Evolutionary conservation across 306 rosid genomes (phyloP).

Genomic region (Quercus berberidifolia): DNA sequence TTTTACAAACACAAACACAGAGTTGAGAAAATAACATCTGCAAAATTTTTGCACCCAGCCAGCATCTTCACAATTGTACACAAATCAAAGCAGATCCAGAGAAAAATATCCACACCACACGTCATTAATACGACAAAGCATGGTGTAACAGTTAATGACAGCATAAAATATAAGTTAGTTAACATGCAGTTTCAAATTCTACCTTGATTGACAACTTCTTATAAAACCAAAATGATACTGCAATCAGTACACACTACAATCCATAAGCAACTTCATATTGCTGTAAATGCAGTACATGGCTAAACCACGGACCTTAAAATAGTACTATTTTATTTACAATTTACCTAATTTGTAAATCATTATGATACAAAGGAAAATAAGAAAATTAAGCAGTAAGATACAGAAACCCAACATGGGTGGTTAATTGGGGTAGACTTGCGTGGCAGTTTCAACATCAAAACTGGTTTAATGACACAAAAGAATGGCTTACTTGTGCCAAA

Average conservation of each 20-base stretch:
- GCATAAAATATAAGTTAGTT: background rate
- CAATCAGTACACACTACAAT: no score
- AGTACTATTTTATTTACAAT: no score
- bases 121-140: background rate
- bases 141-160: background rate
- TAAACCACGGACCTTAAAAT: background rate
- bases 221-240: no score
- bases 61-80: background rate
- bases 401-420: no score
- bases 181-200: background rate
- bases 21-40: background rate
- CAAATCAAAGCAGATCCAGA: background rate
- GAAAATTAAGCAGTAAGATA: no score
- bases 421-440: no score
- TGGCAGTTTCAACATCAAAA: no score
- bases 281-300: background rate
- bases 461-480: no score
- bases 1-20: background rate
- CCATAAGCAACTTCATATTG: background rate
- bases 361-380: no score
- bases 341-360: no score
- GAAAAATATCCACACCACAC: background rate
- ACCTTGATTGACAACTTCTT: background rate
- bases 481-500: background rate
- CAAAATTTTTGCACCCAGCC: background rate